These are phyloP conservation scores for Schwanniomyces yamadae DNA, from an alignment of 805 yeast species.

Conservation along the genomic window DNA sequence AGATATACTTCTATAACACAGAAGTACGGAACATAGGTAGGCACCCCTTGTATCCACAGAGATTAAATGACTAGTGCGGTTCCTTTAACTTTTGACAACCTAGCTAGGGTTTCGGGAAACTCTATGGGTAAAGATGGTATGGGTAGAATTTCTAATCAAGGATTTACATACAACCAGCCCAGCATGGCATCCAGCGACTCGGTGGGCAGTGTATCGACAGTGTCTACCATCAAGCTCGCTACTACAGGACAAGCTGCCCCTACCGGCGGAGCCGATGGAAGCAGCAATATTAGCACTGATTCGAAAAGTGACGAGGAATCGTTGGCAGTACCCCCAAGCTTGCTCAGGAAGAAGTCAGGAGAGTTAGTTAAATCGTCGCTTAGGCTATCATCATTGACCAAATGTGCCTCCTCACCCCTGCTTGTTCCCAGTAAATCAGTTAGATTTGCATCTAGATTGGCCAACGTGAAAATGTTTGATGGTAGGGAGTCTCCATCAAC, in stretches of 20 bases:
- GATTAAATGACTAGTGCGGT: neutral
- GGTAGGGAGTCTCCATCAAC: conserved; percentile 60
- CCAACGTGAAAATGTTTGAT: conserved; percentile 63
- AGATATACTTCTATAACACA: too few relatives aligned
- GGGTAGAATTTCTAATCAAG: neutral
- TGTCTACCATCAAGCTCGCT: conserved; percentile 13
- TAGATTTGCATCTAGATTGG: conserved; percentile 60
- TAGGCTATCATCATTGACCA: conserved; percentile 36
- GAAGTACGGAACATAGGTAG: too few relatives aligned
- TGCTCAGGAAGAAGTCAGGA: conserved; percentile 81
- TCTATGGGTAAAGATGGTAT: too few relatives aligned
- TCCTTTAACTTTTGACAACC: conserved; percentile 3
- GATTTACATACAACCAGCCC: conserved; percentile 3
- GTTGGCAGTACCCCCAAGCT: conserved; percentile 13
- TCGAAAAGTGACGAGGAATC: neutral
- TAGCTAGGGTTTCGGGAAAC: neutral
- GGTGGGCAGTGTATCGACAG: conserved; percentile 9
- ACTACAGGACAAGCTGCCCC: conserved; percentile 6
- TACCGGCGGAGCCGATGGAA: neutral
- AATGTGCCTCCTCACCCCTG: conserved; percentile 28
- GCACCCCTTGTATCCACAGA: too few relatives aligned
- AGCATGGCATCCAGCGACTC: conserved; percentile 11
- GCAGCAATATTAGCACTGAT: neutral
- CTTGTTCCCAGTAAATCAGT: conserved; percentile 47
- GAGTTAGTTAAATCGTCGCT: conserved; percentile 78